phyloP scores from a whole-genome alignment of 805 yeast genomes.

The Ogataea degrootiae region DNA sequence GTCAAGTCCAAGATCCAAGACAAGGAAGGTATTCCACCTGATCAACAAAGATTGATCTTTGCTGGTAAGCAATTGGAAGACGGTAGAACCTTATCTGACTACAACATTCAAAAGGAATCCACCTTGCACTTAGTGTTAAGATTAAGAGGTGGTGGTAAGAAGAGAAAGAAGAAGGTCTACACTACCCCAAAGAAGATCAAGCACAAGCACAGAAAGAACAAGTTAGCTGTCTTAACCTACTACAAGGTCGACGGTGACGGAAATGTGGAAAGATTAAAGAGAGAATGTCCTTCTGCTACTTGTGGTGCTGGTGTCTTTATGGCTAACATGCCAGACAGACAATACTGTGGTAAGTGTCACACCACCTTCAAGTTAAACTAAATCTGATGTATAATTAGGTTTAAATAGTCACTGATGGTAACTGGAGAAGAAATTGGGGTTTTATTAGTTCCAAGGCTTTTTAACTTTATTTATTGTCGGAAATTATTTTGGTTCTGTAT shows the following conservation, averaged over 20 bases:
- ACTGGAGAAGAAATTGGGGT: no score
- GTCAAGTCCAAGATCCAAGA: slow-evolving; percentile 98
- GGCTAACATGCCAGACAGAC: slow-evolving; percentile 99
- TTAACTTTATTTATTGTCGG: no score
- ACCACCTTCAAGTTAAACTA: slow-evolving; percentile 66
- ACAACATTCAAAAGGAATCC: slow-evolving; percentile 99
- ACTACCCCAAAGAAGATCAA: slow-evolving; percentile 99
- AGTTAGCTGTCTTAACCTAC: slow-evolving; percentile 98
- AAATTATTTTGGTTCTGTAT: not conserved
- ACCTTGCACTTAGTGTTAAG: slow-evolving; percentile 93
- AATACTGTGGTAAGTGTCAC: slow-evolving; percentile 99
- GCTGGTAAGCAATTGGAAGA: slow-evolving; percentile 99
- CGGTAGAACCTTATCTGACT: slow-evolving; percentile 97
- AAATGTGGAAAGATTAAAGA: slow-evolving; percentile 96
- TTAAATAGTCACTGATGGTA: not conserved
- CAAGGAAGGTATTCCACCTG: slow-evolving; percentile 99
- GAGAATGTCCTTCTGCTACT: slow-evolving; percentile 88
- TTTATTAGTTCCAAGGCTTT: no score
- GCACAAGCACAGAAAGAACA: slow-evolving; percentile 99
- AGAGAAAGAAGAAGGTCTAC: slow-evolving; percentile 99
- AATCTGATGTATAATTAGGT: slow-evolving; percentile 1
- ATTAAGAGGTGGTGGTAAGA: slow-evolving; percentile 98
- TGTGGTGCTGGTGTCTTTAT: slow-evolving; percentile 99
- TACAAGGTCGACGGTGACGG: slow-evolving; percentile 99
- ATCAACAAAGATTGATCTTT: slow-evolving; percentile 98